phyloP scores from a whole-genome alignment of 768 basidiomycete species.

The Serendipita sp. region DNA sequence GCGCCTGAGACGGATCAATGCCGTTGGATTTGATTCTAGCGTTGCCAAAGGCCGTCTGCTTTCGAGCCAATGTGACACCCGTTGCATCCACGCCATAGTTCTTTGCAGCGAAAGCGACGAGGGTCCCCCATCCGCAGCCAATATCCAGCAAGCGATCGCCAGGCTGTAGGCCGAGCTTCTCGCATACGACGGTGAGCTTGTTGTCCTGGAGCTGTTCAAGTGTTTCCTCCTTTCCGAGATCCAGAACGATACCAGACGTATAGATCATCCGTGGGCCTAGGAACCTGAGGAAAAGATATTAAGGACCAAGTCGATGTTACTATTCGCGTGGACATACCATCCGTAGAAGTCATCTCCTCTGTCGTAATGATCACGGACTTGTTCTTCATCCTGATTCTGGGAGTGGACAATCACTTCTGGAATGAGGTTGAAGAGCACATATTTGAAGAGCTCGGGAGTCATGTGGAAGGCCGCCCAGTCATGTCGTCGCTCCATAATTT shows the following conservation, averaged over 20 bases:
- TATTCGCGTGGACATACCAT: slow-evolving; percentile 33
- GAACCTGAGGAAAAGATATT: slow-evolving; percentile 39
- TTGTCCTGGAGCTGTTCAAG: slow-evolving; percentile 96
- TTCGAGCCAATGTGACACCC: slow-evolving; percentile 80
- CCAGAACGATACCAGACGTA: slow-evolving; percentile 76
- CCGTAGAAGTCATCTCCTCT: slow-evolving; percentile 92
- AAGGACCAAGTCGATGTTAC: background rate
- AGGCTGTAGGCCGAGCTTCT: slow-evolving; percentile 80
- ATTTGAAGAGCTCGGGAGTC: slow-evolving; percentile 83
- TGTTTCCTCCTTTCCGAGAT: slow-evolving; percentile 55
- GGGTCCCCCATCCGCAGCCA: slow-evolving; percentile 94
- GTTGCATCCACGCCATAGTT: slow-evolving; percentile 95
- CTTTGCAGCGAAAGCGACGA: slow-evolving; percentile 87
- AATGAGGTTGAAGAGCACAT: slow-evolving; percentile 70
- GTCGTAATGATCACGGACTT: slow-evolving; percentile 93
- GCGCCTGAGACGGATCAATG: slow-evolving; percentile 51
- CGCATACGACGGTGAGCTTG: slow-evolving; percentile 89
- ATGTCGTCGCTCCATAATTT: slow-evolving; percentile 84
- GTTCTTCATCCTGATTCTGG: slow-evolving; percentile 82
- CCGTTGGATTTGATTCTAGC: slow-evolving; percentile 72
- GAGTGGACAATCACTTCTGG: slow-evolving; percentile 93
- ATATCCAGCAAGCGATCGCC: slow-evolving; percentile 58
- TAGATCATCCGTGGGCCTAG: slow-evolving; percentile 94
- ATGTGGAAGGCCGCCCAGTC: slow-evolving; percentile 92
- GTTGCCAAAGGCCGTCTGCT: slow-evolving; percentile 87